These are phyloP conservation scores for Aspergillus proliferans DNA, from an alignment of 2,329 filamentous ascomycete genomes.

Conservation along the genomic window DNA sequence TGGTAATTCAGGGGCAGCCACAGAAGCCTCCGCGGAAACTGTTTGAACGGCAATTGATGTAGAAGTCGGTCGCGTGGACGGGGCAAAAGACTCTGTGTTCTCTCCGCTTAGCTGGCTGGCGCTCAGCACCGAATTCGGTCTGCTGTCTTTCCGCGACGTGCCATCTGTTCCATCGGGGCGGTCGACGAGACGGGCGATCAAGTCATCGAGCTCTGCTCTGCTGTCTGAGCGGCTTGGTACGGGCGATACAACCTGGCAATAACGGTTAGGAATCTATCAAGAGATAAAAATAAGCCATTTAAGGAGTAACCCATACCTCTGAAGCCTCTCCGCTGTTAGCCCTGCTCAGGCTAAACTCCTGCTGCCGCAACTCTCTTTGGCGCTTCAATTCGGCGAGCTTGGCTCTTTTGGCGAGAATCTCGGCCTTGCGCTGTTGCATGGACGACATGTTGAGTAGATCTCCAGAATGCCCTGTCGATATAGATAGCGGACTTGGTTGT, in stretches of 20 bases:
- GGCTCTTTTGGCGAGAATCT: conserved; percentile 93
- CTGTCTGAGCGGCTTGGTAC: conserved; percentile 60
- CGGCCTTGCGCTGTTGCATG: conserved; percentile 74
- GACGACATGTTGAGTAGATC: conserved; percentile 21
- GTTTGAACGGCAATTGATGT: conserved; percentile 56
- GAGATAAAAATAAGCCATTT: not conserved
- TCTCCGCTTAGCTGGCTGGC: conserved; percentile 73
- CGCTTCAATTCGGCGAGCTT: conserved; percentile 95
- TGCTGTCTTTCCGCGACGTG: conserved; percentile 53
- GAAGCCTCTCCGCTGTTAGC: conserved; percentile 61
- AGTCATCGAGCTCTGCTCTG: conserved; percentile 69
- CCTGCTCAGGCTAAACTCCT: conserved; percentile 64
- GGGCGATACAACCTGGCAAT: conserved; percentile 58
- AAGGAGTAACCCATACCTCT: conserved; percentile 53
- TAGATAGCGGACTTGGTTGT: conserved; percentile 4
- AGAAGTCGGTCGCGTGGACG: conserved; percentile 36
- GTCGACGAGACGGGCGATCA: conserved; percentile 80
- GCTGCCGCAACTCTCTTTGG: conserved; percentile 76
- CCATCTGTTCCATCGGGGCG: conserved; percentile 52
- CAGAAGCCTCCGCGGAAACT: conserved; percentile 60
- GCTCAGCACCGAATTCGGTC: conserved; percentile 81
- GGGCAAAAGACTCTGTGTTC: conserved; percentile 38
- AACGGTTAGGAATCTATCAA: conserved; percentile 9
- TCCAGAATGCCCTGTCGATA: not conserved
- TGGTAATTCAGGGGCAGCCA: conserved; percentile 72